Evolutionary conservation across 2,329 filamentous ascomycete species (phyloP).

Genomic region (Neonectria coccinea): DNA sequence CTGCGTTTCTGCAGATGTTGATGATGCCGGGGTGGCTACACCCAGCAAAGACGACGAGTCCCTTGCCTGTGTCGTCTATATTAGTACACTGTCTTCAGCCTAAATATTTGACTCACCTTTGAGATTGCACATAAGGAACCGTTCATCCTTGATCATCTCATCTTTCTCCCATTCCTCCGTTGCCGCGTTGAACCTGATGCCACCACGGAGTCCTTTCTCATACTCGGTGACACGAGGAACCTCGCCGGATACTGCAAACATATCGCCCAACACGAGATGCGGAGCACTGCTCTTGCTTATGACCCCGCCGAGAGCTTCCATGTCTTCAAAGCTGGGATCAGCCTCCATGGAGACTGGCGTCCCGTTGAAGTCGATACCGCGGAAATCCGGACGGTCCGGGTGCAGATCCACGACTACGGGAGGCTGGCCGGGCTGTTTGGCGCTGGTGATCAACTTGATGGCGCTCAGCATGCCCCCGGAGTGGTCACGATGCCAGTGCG

Average conservation of each 20-base stretch:
- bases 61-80: conserved; percentile 35
- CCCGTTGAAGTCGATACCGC: conserved; percentile 57
- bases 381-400: conserved; percentile 62
- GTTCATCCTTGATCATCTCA: conserved; percentile 63
- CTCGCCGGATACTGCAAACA: conserved; percentile 65
- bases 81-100: neutral
- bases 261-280: conserved; percentile 61
- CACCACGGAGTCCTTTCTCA: conserved; percentile 59
- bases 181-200: conserved; percentile 55
- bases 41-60: conserved; percentile 66
- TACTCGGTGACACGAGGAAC: conserved; percentile 63
- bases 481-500: conserved; percentile 68
- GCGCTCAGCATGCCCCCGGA: conserved; percentile 63
- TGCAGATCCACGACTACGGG: conserved; percentile 61
- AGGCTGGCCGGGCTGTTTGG: conserved; percentile 35
- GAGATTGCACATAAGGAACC: conserved; percentile 64
- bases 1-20: conserved; percentile 61
- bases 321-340: conserved; percentile 63
- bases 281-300: conserved; percentile 53
- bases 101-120: conserved; percentile 51
- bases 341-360: conserved; percentile 61
- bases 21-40: conserved; percentile 68
- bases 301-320: conserved; percentile 44
- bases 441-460: conserved; percentile 60
- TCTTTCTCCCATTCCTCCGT: conserved; percentile 60